Evolutionary conservation across 164 flowering plant species (phyloP).

Genomic region (Chimonanthus praecox): DNA sequence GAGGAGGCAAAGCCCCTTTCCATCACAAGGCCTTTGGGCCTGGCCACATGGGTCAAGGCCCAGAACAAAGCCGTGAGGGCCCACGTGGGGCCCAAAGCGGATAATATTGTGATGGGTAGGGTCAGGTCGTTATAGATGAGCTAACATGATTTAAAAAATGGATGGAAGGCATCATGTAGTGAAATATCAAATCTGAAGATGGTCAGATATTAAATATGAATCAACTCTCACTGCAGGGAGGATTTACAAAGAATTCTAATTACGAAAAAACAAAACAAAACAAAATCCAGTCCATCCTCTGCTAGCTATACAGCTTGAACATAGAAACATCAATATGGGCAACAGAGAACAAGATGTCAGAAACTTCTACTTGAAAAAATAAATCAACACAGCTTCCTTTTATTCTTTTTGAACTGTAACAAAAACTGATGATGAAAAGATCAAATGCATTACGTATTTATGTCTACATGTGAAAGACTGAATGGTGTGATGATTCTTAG

Average conservation of each 20-base stretch:
- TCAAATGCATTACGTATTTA: no score
- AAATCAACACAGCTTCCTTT: not conserved
- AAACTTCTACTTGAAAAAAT: not conserved
- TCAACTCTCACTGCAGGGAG: not conserved
- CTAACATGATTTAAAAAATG: not conserved
- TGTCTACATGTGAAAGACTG: no score
- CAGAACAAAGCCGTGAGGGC: no score
- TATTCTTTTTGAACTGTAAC: not conserved
- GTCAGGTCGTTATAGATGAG: no score
- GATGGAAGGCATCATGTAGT: not conserved
- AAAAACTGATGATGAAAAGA: not conserved
- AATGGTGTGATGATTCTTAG: no score
- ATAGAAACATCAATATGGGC: not conserved
- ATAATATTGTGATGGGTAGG: no score
- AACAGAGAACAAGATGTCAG: not conserved
- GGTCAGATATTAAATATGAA: not conserved
- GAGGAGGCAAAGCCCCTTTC: no score
- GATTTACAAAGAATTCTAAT: not conserved
- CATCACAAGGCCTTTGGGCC: no score
- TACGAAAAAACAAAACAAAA: not conserved
- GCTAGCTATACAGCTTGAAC: not conserved
- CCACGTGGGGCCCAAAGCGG: no score
- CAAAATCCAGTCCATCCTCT: not conserved
- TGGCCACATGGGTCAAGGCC: no score
- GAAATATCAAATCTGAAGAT: not conserved